Evolutionary conservation across 73 alveolate species (phyloP).

Genomic region (Blepharisma japonicum): DNA sequence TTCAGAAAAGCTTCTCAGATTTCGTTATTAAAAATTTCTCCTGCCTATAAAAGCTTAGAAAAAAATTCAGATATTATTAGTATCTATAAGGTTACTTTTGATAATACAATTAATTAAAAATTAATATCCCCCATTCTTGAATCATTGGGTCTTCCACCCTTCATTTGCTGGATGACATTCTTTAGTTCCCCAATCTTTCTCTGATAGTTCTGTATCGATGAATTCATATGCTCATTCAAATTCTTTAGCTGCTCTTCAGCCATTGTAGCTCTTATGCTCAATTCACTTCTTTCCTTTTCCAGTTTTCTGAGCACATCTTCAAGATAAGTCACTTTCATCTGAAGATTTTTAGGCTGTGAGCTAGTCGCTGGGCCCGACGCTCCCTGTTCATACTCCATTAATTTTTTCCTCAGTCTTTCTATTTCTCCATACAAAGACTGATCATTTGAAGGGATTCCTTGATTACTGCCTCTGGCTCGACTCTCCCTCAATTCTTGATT

Average conservation of each 20-base stretch:
- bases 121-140: neutral
- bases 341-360: conserved; percentile 66
- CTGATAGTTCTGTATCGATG: conserved; percentile 83
- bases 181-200: conserved; percentile 87
- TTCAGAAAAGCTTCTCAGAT: too few relatives aligned
- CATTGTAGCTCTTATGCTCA: conserved; percentile 94
- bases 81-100: too few relatives aligned
- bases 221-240: conserved; percentile 88
- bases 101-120: too few relatives aligned
- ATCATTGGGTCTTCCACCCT: conserved; percentile 1
- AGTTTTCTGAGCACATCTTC: conserved; percentile 88
- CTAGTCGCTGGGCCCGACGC: conserved; percentile 48
- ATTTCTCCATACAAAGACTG: conserved; percentile 43
- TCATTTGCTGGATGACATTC: conserved; percentile 36
- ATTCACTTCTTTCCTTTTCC: conserved; percentile 96
- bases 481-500: neutral
- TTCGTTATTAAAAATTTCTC: too few relatives aligned
- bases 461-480: neutral
- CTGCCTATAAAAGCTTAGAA: too few relatives aligned
- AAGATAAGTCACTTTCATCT: conserved; percentile 75
- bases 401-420: conserved; percentile 61
- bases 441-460: neutral
- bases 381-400: conserved; percentile 35
- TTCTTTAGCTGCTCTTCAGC: conserved; percentile 94
- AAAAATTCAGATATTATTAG: too few relatives aligned